Percentiles rank a stretch among this genome's conserved stretches.
Conservation (phyloP, 2,329 filamentous ascomycete genomes). For the Scedosporium apiospermum region DNA sequence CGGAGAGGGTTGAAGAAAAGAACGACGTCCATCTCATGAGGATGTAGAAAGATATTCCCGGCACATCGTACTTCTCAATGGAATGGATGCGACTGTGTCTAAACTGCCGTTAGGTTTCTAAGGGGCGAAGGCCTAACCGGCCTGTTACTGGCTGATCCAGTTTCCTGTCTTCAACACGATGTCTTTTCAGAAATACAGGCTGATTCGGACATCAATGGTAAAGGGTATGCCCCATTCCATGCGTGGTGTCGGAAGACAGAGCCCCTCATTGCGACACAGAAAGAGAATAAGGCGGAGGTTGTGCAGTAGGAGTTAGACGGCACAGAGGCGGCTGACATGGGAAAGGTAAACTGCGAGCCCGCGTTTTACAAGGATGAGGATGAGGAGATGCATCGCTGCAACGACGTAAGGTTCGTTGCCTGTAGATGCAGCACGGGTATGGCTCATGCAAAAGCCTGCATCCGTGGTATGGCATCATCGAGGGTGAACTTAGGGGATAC, state of each 20-base stretch:
- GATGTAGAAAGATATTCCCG: too few relatives aligned
- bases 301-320: neutral
- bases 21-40: too few relatives aligned
- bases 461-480: neutral
- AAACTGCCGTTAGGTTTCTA: too few relatives aligned
- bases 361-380: neutral
- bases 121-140: too few relatives aligned
- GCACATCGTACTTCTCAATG: too few relatives aligned
- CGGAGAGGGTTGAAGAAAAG: too few relatives aligned
- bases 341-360: neutral
- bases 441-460: neutral
- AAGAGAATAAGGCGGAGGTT: neutral
- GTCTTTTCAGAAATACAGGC: neutral
- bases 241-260: neutral
- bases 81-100: too few relatives aligned
- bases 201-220: neutral
- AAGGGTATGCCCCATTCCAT: neutral
- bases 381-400: neutral
- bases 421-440: neutral
- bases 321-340: neutral
- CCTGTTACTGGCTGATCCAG: too few relatives aligned
- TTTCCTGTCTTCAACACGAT: neutral
- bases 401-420: neutral
- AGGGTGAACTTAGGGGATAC: too few relatives aligned
- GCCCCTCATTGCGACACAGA: neutral